Conservation (phyloP, 1,284 basidiomycete species). For the Ceratobasidium sp. region DNA sequence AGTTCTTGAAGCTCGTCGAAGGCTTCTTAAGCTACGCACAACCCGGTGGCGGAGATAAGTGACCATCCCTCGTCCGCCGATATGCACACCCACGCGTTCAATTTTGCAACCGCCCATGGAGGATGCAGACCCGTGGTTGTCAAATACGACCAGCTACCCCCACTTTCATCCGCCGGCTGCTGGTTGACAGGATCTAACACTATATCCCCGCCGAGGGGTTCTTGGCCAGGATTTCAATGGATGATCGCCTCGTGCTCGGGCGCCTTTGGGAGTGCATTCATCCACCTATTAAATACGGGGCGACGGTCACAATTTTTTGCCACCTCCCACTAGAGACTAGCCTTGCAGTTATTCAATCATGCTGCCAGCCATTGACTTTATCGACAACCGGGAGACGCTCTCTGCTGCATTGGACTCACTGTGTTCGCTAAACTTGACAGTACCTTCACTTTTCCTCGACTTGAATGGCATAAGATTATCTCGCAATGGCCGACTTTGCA, state of each 20-base stretch:
- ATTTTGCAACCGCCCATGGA: conserved; percentile 11
- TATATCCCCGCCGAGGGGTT: conserved; percentile 24
- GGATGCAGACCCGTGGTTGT: conserved; percentile 13
- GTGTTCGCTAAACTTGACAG: conserved; percentile 4
- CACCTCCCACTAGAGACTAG: background rate
- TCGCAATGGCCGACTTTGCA: conserved; percentile 27
- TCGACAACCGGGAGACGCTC: conserved; percentile 25
- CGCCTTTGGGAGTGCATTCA: background rate
- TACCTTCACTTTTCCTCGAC: conserved; percentile 16
- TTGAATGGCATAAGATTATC: conserved; percentile 29
- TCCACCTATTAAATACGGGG: conserved; percentile 2
- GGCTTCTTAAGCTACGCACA: conserved; percentile 14
- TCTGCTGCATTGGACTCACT: conserved; percentile 12
- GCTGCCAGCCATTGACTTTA: conserved; percentile 15
- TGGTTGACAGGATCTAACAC: conserved; percentile 20
- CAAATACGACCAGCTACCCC: conserved; percentile 11
- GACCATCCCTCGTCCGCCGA: conserved; percentile 27
- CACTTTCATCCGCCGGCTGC: background rate
- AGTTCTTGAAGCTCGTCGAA: background rate
- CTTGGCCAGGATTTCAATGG: background rate
- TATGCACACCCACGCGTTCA: conserved; percentile 23
- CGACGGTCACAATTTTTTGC: background rate
- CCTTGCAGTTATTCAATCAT: too few species aligned
- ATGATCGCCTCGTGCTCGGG: conserved; percentile 30
- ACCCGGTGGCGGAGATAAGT: conserved; percentile 30